Base-by-base conservation (phyloP, 495 filamentous ascomycete species). In the Penicillium dipodomyicola region DNA sequence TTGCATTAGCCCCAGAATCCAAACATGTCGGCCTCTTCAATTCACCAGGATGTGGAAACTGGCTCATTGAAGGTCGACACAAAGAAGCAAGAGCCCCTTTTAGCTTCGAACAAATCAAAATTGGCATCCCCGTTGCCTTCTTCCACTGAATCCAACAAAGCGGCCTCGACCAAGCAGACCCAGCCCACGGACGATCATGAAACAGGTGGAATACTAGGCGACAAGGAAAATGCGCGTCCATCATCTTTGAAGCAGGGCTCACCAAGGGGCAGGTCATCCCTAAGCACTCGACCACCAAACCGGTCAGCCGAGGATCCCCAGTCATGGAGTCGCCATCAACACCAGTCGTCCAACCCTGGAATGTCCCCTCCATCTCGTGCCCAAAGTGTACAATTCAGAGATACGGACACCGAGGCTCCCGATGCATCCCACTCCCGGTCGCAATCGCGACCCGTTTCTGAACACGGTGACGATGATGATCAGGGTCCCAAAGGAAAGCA, bases 361-460 rank as follows among this genome's bases (percentile, higher is more conserved):
- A 56, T 70, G n/a, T 69, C 72, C 19, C 77, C 75, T 25, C 72
- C 77, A 1, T 77, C 80, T 9, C 75, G 76, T 22, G 72, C 81
- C 45, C 80, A 78, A 19, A 87, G 81, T 59, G 86, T 90, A 12
- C 87, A 90, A 59, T 90, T 90, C 62, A 78, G 76, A 27, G 69
- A 81, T 51, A 77, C 84, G 12, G 71, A 80, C 33, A 70, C 60
- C 22, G 74, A 76, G 52, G 73, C 75, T 25, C 52, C 69, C 22
- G 72, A 80, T 19, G 50, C 60, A 17, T 58, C 74, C 25, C 79
- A 80, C 46, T 79, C 76, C 20, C 72, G 81, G 55, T 75, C 82
- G 9, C 81, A 82, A 56, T 80, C 77, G 35, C 76, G 82, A 68
- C 43, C 42, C 2, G 25, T 17, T 22, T 52, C 49, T 2, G 39